Conservation (phyloP, 441 rosid species). For the Erodium chrysanthum region DNA sequence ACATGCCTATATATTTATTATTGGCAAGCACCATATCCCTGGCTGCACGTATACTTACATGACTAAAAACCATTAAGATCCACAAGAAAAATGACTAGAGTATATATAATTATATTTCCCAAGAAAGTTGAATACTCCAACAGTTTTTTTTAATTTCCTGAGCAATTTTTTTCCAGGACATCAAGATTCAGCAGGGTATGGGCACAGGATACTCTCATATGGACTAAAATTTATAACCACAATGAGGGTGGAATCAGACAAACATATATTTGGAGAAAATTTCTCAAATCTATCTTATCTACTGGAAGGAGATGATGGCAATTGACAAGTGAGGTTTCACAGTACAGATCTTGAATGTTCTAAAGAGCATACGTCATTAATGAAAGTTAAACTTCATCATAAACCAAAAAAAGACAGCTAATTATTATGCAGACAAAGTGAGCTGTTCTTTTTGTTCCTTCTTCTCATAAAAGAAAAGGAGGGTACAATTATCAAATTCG, state of each 20-base stretch:
- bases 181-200: background rate
- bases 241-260: background rate
- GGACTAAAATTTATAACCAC: background rate
- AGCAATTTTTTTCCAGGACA: background rate
- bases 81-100: background rate
- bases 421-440: conserved; percentile 23
- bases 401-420: conserved; percentile 37
- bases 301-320: background rate
- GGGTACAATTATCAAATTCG: background rate
- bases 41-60: background rate
- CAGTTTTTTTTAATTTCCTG: background rate
- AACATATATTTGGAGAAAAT: background rate
- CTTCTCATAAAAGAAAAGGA: conserved; percentile 6
- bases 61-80: background rate
- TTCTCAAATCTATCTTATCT: background rate
- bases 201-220: background rate
- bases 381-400: conserved; percentile 13
- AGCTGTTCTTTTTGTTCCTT: conserved; percentile 41
- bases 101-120: background rate
- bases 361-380: background rate
- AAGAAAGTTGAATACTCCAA: background rate
- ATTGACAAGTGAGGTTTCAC: background rate
- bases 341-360: background rate
- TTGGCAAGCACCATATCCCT: background rate
- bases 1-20: background rate